Evolutionary conservation across 352 stramenopile genomes (phyloP).

Genomic region (Pythium volutum): DNA sequence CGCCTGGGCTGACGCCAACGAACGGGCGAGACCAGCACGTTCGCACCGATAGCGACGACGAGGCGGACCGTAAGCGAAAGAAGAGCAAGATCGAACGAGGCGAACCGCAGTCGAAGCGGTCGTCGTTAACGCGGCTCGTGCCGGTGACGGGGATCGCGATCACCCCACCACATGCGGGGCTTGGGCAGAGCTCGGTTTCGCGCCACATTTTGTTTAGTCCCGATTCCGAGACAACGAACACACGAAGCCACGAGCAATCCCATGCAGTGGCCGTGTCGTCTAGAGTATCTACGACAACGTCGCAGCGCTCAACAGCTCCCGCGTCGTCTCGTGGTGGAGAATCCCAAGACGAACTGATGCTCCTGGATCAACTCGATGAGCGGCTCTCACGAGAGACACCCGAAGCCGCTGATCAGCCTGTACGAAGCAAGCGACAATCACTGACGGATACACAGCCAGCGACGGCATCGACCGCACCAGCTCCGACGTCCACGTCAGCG

Average conservation of each 20-base stretch:
- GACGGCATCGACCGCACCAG: constrained; percentile 4
- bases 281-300: background rate
- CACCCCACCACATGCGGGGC: background rate
- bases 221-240: constrained; percentile 16
- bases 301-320: background rate
- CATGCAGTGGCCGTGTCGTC: background rate
- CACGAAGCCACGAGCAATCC: background rate
- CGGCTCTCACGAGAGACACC: constrained; percentile 21
- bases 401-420: background rate
- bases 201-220: constrained; percentile 55
- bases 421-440: background rate
- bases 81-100: background rate
- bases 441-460: background rate
- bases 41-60: constrained; percentile 4
- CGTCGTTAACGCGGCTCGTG: constrained; percentile 17
- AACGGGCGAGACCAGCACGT: background rate
- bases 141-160: background rate
- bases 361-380: constrained; percentile 46
- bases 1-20: constrained; percentile 2
- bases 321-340: constrained; percentile 23
- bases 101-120: constrained; percentile 21
- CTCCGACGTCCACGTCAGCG: background rate
- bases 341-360: constrained; percentile 59
- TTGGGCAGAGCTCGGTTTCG: constrained; percentile 24
- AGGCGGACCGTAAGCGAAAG: background rate